Percentiles rank a stretch among this genome's conserved stretches.
Evolutionary conservation across 2,329 filamentous ascomycete species (phyloP).

Genomic region (Tricladium varicosporioides): DNA sequence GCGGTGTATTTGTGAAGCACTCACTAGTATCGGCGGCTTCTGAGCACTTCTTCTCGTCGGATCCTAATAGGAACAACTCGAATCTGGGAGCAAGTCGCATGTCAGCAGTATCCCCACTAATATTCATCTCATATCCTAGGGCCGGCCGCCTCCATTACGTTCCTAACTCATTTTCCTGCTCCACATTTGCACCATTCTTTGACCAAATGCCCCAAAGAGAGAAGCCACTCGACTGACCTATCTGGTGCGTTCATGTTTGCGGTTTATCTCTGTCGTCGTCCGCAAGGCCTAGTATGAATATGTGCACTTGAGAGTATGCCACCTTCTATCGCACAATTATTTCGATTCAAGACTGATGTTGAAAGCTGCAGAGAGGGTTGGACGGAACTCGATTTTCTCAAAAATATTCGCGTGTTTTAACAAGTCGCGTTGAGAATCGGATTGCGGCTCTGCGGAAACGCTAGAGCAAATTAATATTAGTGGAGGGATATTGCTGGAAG

Average conservation of each 20-base stretch:
- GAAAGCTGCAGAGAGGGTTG: not conserved
- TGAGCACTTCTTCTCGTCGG: conserved; percentile 91
- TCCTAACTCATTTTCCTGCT: too few relatives aligned
- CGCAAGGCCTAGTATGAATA: too few relatives aligned
- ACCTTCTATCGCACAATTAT: too few relatives aligned
- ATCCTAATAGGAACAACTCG: conserved; percentile 84
- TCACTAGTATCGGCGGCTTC: conserved; percentile 85
- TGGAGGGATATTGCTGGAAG: conserved; percentile 1
- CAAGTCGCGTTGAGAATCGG: not conserved
- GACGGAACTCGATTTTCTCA: not conserved
- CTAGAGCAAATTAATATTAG: conserved; percentile 5
- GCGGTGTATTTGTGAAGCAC: conserved; percentile 34
- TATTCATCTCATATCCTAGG: too few relatives aligned
- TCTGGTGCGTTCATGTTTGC: conserved; percentile 51
- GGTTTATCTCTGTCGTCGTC: not conserved
- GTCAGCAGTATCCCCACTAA: not conserved
- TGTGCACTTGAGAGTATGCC: too few relatives aligned
- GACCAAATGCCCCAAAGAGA: not conserved
- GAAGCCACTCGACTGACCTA: conserved; percentile 40
- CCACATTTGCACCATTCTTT: too few relatives aligned
- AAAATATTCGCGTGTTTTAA: not conserved
- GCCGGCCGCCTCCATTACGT: too few relatives aligned
- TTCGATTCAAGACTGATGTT: not conserved
- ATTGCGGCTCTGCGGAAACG: conserved; percentile 23
- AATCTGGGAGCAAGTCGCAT: conserved; percentile 56